Base-by-base conservation (phyloP, 768 basidiomycete species). In the Strobilomyces confusus region DNA sequence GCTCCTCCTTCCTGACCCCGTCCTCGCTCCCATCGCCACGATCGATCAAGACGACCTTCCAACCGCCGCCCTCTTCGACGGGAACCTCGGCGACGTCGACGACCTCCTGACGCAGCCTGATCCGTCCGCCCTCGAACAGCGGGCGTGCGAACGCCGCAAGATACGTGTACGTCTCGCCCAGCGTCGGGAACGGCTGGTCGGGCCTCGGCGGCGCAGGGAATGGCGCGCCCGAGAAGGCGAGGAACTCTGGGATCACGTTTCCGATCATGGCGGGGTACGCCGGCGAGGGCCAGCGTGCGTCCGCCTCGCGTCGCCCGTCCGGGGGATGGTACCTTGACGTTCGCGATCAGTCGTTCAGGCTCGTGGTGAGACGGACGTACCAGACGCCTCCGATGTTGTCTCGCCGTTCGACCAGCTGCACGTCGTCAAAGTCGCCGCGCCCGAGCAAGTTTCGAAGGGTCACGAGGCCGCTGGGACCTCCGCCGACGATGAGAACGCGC, bases 361-460 rank as follows among this genome's bases (percentile, higher is more conserved):
- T 37, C 33, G 37, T 3, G 12, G 14, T 17, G 17, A 12, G 11
- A 58, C 5, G 32, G 41, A 52, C 69, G 49, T 33, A 80, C 80
- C 80, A 80, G 3, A 79, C 73, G 29, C 80, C 79, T 3, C 80
- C 79, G n/a, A 80, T 67, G 48, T 79, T 73, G 38, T 70, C 62
- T 23, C 63, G 64, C 34, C 80, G 65, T 63, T 81, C 80, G 5
- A 75, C 76, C 0, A 79, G 64, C 41, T 75, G 73, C 0, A 80
- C 78, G 19, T 68, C 65, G 1, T 72, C 73, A 25, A 78, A 79
- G 0, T 68, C 34, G 11, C 75, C 77, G 2, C 70, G 65, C 41
- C 73, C 67, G n/a, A 69, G 44, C 23, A 79, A 63, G 54, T 81
- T 81, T n/a, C 78, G 74, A 19, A 79, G 71, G 15, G 76, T 64